Percentiles rank a stretch among this genome's conserved stretches.
Evolutionary conservation across 371 early-diverging fungal genomes (phyloP).

Genomic region (Fennellomyces sp.): DNA sequence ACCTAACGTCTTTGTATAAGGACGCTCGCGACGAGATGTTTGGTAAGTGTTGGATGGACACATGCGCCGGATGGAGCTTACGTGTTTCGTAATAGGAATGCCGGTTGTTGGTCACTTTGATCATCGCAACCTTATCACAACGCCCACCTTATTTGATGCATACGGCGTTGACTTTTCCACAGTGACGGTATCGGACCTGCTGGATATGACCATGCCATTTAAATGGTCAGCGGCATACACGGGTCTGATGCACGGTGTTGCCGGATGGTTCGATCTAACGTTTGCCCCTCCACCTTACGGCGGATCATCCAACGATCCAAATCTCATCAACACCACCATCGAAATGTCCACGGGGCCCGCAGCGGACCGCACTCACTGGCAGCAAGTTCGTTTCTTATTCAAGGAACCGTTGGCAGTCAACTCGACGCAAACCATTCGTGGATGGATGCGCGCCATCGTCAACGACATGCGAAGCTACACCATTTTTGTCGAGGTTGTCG

Average conservation of each 20-base stretch:
- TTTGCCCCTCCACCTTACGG: constrained; percentile 63
- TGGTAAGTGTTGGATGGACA: too few species aligned
- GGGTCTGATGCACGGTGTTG: constrained; percentile 92
- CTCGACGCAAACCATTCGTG: constrained; percentile 81
- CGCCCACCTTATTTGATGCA: constrained; percentile 50
- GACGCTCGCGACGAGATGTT: constrained; percentile 89
- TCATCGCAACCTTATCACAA: constrained; percentile 78
- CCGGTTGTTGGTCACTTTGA: constrained; percentile 96
- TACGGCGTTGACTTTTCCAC: constrained; percentile 85
- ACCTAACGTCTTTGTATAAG: constrained; percentile 80
- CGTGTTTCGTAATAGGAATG: constrained; percentile 53
- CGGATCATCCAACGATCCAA: constrained; percentile 8
- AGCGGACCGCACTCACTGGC: constrained; percentile 96
- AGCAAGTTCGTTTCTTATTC: constrained; percentile 94
- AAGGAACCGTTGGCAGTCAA: constrained; percentile 96
- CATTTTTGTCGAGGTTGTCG: constrained; percentile 69
- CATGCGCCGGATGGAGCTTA: too few species aligned
- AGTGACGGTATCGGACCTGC: constrained; percentile 73
- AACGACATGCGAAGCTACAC: constrained; percentile 94
- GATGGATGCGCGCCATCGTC: constrained; percentile 85
- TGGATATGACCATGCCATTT: constrained; percentile 87
- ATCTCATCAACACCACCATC: constrained; percentile 28
- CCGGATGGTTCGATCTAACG: constrained; percentile 96
- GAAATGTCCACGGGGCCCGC: constrained; percentile 86
- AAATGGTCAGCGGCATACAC: constrained; percentile 84